These are phyloP conservation scores for Coniella vitis DNA, from an alignment of 2,329 filamentous ascomycete genomes.

Conservation along the genomic window DNA sequence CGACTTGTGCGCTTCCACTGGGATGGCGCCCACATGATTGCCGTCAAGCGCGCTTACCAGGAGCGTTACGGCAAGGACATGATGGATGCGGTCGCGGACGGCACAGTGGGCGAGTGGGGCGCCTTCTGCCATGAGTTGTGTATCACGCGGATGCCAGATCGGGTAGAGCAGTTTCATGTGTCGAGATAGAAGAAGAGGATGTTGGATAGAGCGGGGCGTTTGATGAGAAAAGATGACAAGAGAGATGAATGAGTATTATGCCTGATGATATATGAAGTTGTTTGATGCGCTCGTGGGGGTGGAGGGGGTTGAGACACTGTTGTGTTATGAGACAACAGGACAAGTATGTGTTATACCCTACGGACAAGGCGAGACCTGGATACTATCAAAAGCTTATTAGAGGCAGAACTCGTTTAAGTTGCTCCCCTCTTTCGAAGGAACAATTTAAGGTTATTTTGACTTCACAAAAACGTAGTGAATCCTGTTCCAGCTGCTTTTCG, in stretches of 20 bases:
- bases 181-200: neutral
- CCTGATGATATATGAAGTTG: neutral
- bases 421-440: too few species aligned
- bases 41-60: conserved; percentile 72
- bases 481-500: too few species aligned
- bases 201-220: neutral
- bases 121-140: conserved; percentile 68
- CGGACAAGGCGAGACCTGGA: too few species aligned
- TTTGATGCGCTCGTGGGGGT: neutral
- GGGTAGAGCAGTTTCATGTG: conserved; percentile 41
- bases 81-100: conserved; percentile 70
- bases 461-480: too few species aligned
- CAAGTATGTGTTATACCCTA: too few species aligned
- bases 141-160: conserved; percentile 53
- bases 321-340: neutral
- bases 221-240: neutral
- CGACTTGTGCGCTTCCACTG: conserved; percentile 86
- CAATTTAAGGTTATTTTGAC: too few species aligned
- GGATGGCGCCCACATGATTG: conserved; percentile 75
- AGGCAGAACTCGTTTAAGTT: too few species aligned
- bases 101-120: conserved; percentile 70
- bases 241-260: conserved; percentile 35
- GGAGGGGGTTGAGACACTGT: neutral
- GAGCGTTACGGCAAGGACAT: conserved; percentile 70
- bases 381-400: too few species aligned